Base-by-base conservation (phyloP, 148 eudicot genomes). In the Camellia japonica region DNA sequence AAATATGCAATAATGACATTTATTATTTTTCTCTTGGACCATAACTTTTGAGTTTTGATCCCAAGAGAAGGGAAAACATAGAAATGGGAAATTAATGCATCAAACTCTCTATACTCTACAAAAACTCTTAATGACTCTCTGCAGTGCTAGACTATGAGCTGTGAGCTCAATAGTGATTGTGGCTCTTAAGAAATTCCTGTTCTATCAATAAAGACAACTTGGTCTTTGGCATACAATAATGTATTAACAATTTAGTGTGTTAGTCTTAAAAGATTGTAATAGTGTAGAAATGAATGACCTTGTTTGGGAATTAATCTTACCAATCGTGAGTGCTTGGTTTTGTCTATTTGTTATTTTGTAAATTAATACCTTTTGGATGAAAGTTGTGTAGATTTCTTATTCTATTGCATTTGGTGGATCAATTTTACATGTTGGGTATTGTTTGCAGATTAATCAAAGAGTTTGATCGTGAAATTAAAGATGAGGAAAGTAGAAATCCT, bases 401-500 rank as follows among this genome's bases (percentile, higher is more conserved):
- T 68, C 1, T 68, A 47, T 42, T 70, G 30, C 55, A 18, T 70
- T 70, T 46, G n/a, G 19, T 70, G 20, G 73, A 70, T 70, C 30
- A 4, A 44, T 70, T 46, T 18, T 70, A 18, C 23, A 70, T 46
- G 47, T 10, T 5, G 54, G 11, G 19, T n/a, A 46, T 46, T 8
- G 23, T 70, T 70, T 70, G 46, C 55, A 70, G 73, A 19, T 46
- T 70, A 47, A 85, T 96, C 77, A 96, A 96, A 85, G 99, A 96
- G 85, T 96, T 96, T 90, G 99, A 96, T 86, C 98, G 95, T 38
- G 97, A 94, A 86, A 90, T 94, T 81, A 93, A 96, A 86, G 99
- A 94, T 52, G 98, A 94, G 83, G 98, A 96, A 86, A 72, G 85
- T 46, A 89, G 83, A 88, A 96, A 85, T 83, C 80, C 95, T 62